Evolutionary conservation across 2,329 filamentous ascomycete species (phyloP).

Genomic region (Bimuria novae-zelandiae): DNA sequence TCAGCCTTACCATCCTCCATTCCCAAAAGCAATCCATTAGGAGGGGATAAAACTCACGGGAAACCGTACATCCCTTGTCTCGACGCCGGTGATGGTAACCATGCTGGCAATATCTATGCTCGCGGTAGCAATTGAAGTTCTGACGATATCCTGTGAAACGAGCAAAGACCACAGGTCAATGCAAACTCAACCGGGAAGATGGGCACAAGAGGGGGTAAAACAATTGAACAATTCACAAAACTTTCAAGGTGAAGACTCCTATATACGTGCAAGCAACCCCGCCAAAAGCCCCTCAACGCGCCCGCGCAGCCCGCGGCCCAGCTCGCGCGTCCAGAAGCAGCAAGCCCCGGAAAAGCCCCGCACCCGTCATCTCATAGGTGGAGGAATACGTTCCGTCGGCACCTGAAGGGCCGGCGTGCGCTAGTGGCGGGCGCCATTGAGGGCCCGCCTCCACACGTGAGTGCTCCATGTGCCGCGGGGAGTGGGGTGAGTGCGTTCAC

Average conservation of each 20-base stretch:
- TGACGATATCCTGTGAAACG: too few species aligned
- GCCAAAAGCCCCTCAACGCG: neutral
- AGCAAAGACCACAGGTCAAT: too few species aligned
- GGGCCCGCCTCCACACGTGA: too few species aligned
- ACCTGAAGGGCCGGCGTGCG: constrained; percentile 6
- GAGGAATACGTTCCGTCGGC: constrained; percentile 21
- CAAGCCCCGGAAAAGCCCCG: constrained; percentile 8
- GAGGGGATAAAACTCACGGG: constrained; percentile 41
- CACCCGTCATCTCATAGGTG: constrained; percentile 19
- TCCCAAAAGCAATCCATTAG: too few species aligned
- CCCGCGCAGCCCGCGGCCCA: too few species aligned
- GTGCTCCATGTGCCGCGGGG: neutral
- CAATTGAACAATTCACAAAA: neutral
- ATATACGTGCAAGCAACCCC: constrained; percentile 1
- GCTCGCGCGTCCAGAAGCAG: constrained; percentile 2
- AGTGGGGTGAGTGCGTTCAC: too few species aligned
- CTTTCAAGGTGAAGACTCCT: neutral
- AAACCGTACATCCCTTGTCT: constrained; percentile 56
- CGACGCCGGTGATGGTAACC: constrained; percentile 53
- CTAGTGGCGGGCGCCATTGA: too few species aligned
- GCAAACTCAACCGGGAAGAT: too few species aligned
- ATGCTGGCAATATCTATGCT: constrained; percentile 29
- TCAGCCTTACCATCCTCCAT: neutral
- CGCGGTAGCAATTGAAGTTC: too few species aligned
- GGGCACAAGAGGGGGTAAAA: too few species aligned